Conservation (phyloP, 768 basidiomycete genomes). For the Botryobasidium botryosum region DNA sequence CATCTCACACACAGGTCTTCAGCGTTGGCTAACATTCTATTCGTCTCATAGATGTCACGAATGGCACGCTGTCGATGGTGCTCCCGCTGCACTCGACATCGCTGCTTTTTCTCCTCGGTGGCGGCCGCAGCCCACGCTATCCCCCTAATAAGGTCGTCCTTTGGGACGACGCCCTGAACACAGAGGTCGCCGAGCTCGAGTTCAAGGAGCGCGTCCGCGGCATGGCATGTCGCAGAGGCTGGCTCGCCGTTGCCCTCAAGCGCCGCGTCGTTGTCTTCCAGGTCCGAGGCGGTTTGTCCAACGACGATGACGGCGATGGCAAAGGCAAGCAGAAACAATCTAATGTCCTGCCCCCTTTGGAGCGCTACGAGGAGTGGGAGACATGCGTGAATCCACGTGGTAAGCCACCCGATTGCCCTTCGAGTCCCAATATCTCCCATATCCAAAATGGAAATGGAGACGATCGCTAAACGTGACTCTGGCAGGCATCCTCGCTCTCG, state of each 20-base stretch:
- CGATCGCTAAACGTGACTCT: not conserved
- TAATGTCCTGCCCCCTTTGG: too few relatives aligned
- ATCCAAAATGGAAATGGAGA: too few relatives aligned
- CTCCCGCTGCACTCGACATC: constrained; percentile 70
- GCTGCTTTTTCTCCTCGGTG: constrained; percentile 71
- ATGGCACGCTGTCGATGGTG: constrained; percentile 60
- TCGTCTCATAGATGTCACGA: constrained; percentile 40
- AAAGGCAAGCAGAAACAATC: too few relatives aligned
- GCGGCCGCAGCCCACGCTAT: constrained; percentile 74
- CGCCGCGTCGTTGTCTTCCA: constrained; percentile 66
- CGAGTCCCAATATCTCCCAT: not conserved
- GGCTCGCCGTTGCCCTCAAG: constrained; percentile 68
- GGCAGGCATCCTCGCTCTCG: constrained; percentile 63
- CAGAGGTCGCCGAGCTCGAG: constrained; percentile 75
- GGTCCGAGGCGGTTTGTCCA: constrained; percentile 44
- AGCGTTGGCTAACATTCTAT: constrained; percentile 7
- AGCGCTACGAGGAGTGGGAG: constrained; percentile 62
- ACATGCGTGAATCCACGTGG: constrained; percentile 78
- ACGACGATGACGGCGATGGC: too few relatives aligned
- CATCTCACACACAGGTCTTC: constrained; percentile 3
- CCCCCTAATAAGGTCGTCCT: constrained; percentile 84
- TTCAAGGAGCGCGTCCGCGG: constrained; percentile 74
- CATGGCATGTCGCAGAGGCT: constrained; percentile 61
- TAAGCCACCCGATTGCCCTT: constrained; percentile 20
- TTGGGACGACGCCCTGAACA: constrained; percentile 67